Evolutionary conservation across 768 basidiomycete species (phyloP), one percentile per base, ranked within the genome.

Genomic region (Leccinum longicurvipes): DNA sequence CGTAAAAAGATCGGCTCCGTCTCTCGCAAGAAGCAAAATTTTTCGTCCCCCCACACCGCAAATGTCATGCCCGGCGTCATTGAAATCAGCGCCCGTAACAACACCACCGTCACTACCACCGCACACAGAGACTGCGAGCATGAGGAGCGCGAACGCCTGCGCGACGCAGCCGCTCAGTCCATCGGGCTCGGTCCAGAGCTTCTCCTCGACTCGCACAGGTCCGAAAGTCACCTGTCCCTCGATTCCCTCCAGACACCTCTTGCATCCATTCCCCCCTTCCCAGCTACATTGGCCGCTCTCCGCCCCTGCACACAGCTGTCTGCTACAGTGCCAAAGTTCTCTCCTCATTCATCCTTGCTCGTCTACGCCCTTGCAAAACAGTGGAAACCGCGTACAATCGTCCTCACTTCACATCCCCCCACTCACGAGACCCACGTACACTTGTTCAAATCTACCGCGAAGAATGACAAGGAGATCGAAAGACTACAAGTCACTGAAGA

Each of bases 401-500:
- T 89, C 32, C 75, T 91, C 46, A 79, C 83, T 1, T 73, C 80
- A 17, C 79, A 66, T 31, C 50, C 59, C 10, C 63, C 74, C 1
- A 46, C 53, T 56, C 67, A 76, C 23, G 67, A 77, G 56, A 72
- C 75, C 14, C 84, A 88, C 64, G 73, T 91, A 28, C 90, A 92
- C 66, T 68, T 92, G 34, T 92, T 91, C 76, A 89, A 90, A 67
- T 76, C 79, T 9, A 60, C 78, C 4, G 72, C 73, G 11, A 69
- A 76, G 10, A 83, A 85, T 19, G 87, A 89, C 59, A 80, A 73
- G 50, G 90, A 92, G 69, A 58, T 90, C 6, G 88, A 92, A 68
- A 76, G 90, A 42, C 70, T 91, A 31, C 83, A 85, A 64, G 89
- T 92, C 60, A 85, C 85, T 56, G 87, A 88, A 61, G 82, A 87